Evolutionary conservation across 2,329 filamentous ascomycete genomes (phyloP).

Genomic region (Trichoderma atroviride): DNA sequence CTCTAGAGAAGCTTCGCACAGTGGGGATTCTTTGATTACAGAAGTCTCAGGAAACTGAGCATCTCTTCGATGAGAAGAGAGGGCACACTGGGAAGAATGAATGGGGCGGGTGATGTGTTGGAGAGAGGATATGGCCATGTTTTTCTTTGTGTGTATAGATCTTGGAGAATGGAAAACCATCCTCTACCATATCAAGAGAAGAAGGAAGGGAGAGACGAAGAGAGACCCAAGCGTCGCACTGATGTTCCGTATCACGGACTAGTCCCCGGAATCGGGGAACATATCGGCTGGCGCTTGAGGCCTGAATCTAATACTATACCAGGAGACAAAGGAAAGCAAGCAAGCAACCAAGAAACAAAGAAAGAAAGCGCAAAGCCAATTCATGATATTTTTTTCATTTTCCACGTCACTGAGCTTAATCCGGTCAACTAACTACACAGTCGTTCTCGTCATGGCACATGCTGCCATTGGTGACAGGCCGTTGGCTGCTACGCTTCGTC

Average conservation of each 20-base stretch:
- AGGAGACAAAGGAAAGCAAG: not conserved
- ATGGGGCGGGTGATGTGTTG: constrained; percentile 31
- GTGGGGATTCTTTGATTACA: constrained; percentile 37
- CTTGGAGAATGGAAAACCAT: constrained; percentile 51
- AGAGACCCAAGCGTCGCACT: not conserved
- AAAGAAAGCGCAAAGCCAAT: not conserved
- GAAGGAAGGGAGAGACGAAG: not conserved
- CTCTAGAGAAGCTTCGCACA: constrained; percentile 36
- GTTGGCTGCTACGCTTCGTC: not conserved
- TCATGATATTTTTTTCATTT: not conserved
- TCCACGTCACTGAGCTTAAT: not conserved
- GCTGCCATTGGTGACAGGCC: not conserved
- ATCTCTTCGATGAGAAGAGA: constrained; percentile 42
- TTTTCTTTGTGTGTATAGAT: constrained; percentile 46
- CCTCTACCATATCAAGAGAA: constrained; percentile 48
- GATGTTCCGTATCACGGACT: not conserved
- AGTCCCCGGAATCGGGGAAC: not conserved
- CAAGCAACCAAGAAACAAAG: not conserved
- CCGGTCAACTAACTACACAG: not conserved
- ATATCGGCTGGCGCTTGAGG: not conserved
- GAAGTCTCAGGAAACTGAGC: constrained; percentile 38
- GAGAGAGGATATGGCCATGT: constrained; percentile 30
- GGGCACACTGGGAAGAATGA: constrained; percentile 32
- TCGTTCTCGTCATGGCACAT: not conserved
- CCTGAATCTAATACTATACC: constrained; percentile 12